phyloP scores from a whole-genome alignment of 2,329 filamentous ascomycete species.

The Dactylonectria macrodidyma region DNA sequence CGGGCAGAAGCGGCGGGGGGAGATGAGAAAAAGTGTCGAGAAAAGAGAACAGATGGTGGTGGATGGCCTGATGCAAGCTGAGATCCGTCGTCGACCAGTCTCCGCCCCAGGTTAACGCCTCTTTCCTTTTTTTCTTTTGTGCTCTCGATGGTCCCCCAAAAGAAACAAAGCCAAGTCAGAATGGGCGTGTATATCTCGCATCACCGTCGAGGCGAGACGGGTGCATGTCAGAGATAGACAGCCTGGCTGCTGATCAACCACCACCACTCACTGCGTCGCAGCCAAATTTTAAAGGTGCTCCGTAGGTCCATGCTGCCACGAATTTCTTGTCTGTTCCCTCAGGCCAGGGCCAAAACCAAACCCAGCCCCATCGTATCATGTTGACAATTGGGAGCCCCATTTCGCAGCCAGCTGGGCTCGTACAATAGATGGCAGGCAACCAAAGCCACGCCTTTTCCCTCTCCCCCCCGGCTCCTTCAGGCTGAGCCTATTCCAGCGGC shows the following conservation, averaged over 20 bases:
- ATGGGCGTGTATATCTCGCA: not conserved
- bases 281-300: conserved; percentile 9
- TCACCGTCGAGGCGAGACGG: conserved; percentile 17
- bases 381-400: conserved; percentile 7
- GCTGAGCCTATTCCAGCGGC: conserved; percentile 25
- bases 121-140: not conserved
- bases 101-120: conserved; percentile 16
- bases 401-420: conserved; percentile 5
- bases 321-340: not conserved
- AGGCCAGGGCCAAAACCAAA: not conserved
- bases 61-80: conserved; percentile 15
- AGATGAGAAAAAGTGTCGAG: conserved; percentile 8
- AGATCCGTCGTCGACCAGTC: conserved; percentile 10
- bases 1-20: conserved; percentile 11
- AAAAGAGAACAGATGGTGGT: conserved; percentile 5
- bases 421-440: not conserved
- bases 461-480: conserved; percentile 7
- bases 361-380: conserved; percentile 28
- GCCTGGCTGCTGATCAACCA: conserved; percentile 22
- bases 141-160: conserved; percentile 8
- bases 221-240: conserved; percentile 35
- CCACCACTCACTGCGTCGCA: conserved; percentile 11
- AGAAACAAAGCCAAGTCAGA: not conserved
- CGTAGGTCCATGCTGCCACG: conserved; percentile 4
- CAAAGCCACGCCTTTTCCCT: conserved; percentile 5